Conservation (phyloP, 2,329 filamentous ascomycete species). For the Nigrospora sphaerica region DNA sequence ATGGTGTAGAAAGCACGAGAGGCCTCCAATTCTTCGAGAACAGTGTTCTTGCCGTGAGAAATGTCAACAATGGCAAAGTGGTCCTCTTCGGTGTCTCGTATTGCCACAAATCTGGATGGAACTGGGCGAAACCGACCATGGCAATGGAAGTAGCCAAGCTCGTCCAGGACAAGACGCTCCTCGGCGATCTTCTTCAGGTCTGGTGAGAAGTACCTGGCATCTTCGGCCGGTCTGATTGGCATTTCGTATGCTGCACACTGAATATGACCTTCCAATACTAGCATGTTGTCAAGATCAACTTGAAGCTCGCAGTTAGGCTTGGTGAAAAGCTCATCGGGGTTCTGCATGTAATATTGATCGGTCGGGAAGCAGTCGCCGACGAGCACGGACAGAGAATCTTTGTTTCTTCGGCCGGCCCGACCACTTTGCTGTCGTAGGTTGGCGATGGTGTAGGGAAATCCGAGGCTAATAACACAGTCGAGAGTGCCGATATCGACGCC, state of each 20-base stretch:
- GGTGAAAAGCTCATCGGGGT: slow-evolving; percentile 88
- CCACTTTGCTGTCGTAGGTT: slow-evolving; percentile 94
- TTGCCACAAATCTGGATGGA: slow-evolving; percentile 76
- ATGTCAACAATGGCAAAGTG: slow-evolving; percentile 91
- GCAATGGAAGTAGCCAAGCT: slow-evolving; percentile 80
- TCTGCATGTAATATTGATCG: slow-evolving; percentile 96
- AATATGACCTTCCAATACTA: slow-evolving; percentile 86
- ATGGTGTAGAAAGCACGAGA: slow-evolving; percentile 92
- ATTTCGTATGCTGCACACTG: slow-evolving; percentile 95
- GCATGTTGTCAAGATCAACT: slow-evolving; percentile 85
- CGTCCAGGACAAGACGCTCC: slow-evolving; percentile 67
- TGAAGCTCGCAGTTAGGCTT: slow-evolving; percentile 84
- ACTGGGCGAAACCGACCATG: slow-evolving; percentile 81
- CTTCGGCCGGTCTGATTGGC: slow-evolving; percentile 74
- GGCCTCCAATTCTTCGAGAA: slow-evolving; percentile 93
- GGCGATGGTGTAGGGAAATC: slow-evolving; percentile 92
- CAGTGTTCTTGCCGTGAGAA: slow-evolving; percentile 71
- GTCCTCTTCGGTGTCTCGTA: slow-evolving; percentile 82
- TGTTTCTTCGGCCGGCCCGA: slow-evolving; percentile 83
- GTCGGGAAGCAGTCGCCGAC: slow-evolving; percentile 85
- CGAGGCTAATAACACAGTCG: slow-evolving; percentile 88
- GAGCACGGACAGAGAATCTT: slow-evolving; percentile 84
- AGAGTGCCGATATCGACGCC: slow-evolving; percentile 93
- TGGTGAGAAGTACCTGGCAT: slow-evolving; percentile 71
- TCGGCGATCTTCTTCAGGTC: slow-evolving; percentile 64